Percentiles rank a stretch among this genome's conserved stretches.
Conservation (phyloP, 805 yeast genomes). For the Diddensiella santjacobensis region DNA sequence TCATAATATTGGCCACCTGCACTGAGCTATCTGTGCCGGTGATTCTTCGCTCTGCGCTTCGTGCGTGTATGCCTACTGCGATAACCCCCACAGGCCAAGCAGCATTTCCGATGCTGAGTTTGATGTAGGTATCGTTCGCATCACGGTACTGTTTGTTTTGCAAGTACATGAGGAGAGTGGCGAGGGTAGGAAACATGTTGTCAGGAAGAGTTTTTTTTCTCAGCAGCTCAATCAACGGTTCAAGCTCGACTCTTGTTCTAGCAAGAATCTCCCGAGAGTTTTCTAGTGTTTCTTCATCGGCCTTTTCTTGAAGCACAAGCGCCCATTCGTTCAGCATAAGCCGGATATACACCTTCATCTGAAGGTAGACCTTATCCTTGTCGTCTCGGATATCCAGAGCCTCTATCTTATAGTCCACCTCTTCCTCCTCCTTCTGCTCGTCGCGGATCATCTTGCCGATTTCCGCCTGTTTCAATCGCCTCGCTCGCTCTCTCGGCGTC, state of each 20-base stretch:
- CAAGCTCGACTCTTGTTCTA: conserved; percentile 48
- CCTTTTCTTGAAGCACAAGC: conserved; percentile 34
- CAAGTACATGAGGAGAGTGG: conserved; percentile 57
- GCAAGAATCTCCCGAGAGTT: conserved; percentile 32
- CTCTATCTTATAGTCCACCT: conserved; percentile 21
- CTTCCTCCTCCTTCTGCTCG: conserved; percentile 30
- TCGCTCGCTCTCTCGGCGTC: conserved; percentile 18
- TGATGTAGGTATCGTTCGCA: conserved; percentile 68
- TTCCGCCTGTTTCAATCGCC: conserved; percentile 22
- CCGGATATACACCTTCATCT: conserved; percentile 48
- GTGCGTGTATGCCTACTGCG: conserved; percentile 73
- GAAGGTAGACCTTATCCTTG: conserved; percentile 34
- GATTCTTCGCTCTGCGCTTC: conserved; percentile 59
- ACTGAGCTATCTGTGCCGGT: conserved; percentile 41
- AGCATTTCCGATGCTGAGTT: conserved; percentile 77
- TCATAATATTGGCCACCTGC: conserved; percentile 65
- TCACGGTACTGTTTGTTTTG: conserved; percentile 48
- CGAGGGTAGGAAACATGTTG: conserved; percentile 49
- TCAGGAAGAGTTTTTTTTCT: conserved; percentile 40
- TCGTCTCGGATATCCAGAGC: conserved; percentile 37
- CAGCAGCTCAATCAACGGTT: conserved; percentile 52
- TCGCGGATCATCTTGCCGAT: conserved; percentile 25
- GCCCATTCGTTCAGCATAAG: conserved; percentile 40
- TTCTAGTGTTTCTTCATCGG: conserved; percentile 12
- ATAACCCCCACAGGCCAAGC: conserved; percentile 92